Conservation (phyloP, 2,329 filamentous ascomycete genomes). For the Ophiocordyceps australis region DNA sequence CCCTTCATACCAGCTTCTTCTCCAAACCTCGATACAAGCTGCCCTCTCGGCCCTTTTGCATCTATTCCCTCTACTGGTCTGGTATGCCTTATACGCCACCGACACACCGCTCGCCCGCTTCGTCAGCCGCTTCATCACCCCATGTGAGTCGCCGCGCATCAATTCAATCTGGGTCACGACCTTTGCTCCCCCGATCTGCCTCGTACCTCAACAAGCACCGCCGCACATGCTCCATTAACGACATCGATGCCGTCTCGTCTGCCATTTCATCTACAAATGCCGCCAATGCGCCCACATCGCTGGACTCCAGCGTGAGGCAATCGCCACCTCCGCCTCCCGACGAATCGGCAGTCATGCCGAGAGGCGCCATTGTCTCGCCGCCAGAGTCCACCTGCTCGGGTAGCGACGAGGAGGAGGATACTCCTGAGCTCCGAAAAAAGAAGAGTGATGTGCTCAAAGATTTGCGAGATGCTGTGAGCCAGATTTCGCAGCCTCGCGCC, state of each 20-base stretch:
- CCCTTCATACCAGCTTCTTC: no score
- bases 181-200: conserved; percentile 41
- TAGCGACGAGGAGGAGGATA: conserved; percentile 62
- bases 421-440: conserved; percentile 25
- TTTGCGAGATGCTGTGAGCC: conserved; percentile 66
- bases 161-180: conserved; percentile 28
- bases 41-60: no score
- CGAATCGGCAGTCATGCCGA: conserved; percentile 47
- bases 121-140: conserved; percentile 38
- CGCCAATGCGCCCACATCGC: no score
- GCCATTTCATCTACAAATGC: no score
- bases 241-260: conserved; percentile 8
- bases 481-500: conserved; percentile 36
- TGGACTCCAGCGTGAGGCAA: conserved; percentile 44
- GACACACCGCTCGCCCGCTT: conserved; percentile 43
- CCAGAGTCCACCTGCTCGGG: conserved; percentile 70
- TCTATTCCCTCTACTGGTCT: no score
- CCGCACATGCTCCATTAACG: conserved; percentile 31
- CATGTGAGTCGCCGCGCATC: conserved; percentile 40
- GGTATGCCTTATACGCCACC: conserved; percentile 84
- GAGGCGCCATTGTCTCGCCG: conserved; percentile 75
- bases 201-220: conserved; percentile 49
- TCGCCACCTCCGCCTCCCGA: conserved; percentile 71
- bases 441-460: conserved; percentile 39
- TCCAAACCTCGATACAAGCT: no score